phyloP scores from a whole-genome alignment of 305 asterid genomes.

The Ilex paraguariensis region DNA sequence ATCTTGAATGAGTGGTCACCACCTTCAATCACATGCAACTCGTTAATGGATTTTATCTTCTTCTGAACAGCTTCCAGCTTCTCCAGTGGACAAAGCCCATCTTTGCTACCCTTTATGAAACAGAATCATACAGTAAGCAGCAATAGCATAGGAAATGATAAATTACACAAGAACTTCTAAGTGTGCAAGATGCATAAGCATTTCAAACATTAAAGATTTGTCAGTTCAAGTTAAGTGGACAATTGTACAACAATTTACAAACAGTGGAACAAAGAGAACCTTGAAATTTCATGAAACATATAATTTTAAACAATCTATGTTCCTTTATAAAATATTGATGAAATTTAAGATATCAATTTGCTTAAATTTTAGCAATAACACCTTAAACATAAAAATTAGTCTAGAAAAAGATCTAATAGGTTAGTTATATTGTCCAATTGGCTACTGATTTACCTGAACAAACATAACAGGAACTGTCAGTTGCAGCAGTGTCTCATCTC shows the following conservation, averaged over 20 bases:
- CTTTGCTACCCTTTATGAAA: slow-evolving; percentile 74
- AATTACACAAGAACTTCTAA: too few species aligned
- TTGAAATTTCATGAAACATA: too few species aligned
- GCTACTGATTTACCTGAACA: slow-evolving; percentile 59
- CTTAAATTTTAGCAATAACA: too few species aligned
- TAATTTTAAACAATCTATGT: too few species aligned
- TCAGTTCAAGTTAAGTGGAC: too few species aligned
- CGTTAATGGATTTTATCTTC: slow-evolving; percentile 45
- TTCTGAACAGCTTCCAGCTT: slow-evolving; percentile 57
- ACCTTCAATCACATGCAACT: slow-evolving; percentile 67
- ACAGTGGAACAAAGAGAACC: too few species aligned
- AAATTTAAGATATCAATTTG: too few species aligned
- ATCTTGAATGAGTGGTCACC: slow-evolving; percentile 90
- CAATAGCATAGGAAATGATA: background rate
- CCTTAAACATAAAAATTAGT: too few species aligned
- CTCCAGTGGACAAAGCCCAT: slow-evolving; percentile 64
- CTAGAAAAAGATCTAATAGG: too few species aligned
- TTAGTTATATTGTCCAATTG: background rate
- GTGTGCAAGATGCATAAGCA: background rate
- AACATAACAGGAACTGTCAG: slow-evolving; percentile 62
- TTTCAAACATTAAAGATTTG: slow-evolving; percentile 1
- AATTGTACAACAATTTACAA: background rate
- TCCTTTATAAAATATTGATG: too few species aligned
- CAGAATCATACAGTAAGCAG: slow-evolving; percentile 2
- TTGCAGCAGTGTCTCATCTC: slow-evolving; percentile 66